Conservation (phyloP, 2,329 filamentous ascomycete species). For the Epichloe coenophiala region DNA sequence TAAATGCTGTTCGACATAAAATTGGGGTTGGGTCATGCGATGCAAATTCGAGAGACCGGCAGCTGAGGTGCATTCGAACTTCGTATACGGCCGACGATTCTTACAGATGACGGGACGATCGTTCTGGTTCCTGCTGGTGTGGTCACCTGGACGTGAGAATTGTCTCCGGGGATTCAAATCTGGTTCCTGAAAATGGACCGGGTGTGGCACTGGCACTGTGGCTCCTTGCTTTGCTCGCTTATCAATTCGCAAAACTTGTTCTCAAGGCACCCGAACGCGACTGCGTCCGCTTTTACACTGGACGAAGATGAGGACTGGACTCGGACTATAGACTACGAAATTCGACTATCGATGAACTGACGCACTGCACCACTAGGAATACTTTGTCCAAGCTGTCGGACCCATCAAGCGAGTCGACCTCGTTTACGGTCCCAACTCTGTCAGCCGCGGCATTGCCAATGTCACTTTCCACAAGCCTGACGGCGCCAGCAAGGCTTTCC, state of each 20-base stretch:
- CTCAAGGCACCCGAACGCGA: neutral
- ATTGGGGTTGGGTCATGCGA: neutral
- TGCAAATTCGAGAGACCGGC: neutral
- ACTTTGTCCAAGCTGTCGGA: conserved; percentile 79
- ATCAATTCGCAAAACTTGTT: neutral
- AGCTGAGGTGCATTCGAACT: neutral
- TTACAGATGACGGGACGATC: neutral
- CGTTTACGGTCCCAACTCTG: conserved; percentile 83
- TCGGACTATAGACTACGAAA: conserved; percentile 10
- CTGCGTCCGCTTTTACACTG: conserved; percentile 7
- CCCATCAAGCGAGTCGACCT: conserved; percentile 83
- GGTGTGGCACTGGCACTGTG: neutral
- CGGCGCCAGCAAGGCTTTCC: conserved; percentile 72
- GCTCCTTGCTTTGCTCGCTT: conserved; percentile 9
- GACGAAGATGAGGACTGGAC: conserved; percentile 18
- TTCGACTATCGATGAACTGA: conserved; percentile 45
- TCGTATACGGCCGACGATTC: neutral
- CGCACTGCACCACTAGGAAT: conserved; percentile 69
- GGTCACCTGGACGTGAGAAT: neutral
- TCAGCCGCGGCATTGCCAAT: conserved; percentile 83
- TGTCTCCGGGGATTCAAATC: neutral
- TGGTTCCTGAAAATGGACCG: neutral
- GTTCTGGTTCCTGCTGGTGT: neutral
- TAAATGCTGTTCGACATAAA: neutral
- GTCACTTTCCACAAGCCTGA: conserved; percentile 73